Evolutionary conservation across 306 rosid genomes (phyloP), one percentile per base, ranked within the genome.

Genomic region (Morella rubra): DNA sequence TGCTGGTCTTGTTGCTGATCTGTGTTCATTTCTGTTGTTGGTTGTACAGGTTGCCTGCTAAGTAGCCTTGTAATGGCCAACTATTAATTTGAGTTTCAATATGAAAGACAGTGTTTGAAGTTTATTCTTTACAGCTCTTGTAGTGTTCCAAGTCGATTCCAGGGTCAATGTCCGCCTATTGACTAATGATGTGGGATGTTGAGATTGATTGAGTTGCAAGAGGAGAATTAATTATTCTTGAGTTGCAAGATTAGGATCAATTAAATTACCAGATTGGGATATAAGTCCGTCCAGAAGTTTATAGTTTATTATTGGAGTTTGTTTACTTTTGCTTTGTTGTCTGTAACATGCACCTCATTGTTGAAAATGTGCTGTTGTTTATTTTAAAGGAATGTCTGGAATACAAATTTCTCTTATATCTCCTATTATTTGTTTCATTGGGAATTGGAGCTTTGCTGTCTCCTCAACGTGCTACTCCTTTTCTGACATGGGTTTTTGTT

Each of bases 1-100:
- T 61, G 37, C 7, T 61, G 67, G 67, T 27, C 44, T 32, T 60
- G 67, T 60, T 27, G 67, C 44, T 60, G 19, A 61, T 61, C 44
- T 27, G 44, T 24, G 44, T 61, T 37, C 44, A 61, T 61, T 32
- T 60, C 37, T 60, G 66, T 60, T 60, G 66, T 60, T 60, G 5
- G 66, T 2, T 7, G 42, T 12, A 19, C 27, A 27, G 40, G 18
- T 12, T 60, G 14, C 44, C 16, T 32, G n/a, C 44, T 61, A 61
- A 61, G n/a, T 32, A 22, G 7, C 19, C 20, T 52, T 52, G 1
- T 15, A 52, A 52, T 16, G 8, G 15, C 56, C 56, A 52, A 15
- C 15, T 52, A 16, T 52, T 52, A 52, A 52, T 52, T 52, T 52
- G 56, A 18, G 13, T 52, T 52, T 16, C 15, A 52, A 5, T 52